Evolutionary conservation across 352 stramenopile species (phyloP), one percentile per base, ranked within the genome.

Genomic region (Peronosclerospora sorghi): DNA sequence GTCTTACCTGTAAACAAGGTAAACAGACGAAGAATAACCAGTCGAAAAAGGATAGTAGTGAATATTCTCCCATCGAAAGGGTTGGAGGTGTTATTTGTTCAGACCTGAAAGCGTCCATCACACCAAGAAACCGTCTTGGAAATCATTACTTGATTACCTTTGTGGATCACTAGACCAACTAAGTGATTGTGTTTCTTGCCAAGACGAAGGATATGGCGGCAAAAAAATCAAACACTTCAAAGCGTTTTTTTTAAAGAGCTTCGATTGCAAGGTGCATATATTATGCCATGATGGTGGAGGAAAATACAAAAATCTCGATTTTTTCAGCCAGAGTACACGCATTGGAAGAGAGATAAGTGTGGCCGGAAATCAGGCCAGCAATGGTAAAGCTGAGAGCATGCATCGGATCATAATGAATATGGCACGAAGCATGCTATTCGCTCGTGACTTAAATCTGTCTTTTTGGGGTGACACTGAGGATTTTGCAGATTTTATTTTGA

Each of bases 401-500:
- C n/a, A n/a, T n/a, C n/a, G n/a, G n/a, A n/a, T 17, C 1, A 23
- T 62, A 0, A 50, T 64, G 41, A 61, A 68, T 30, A 57, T 68
- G 41, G 36, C 51, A 0, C 23, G 59, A 7, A 60, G 51, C 24
- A 60, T 64, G 42, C 27, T 73, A 1, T 73, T 9, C 44, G n/a
- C 32, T 1, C 58, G 45, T 9, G 42, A 51, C 0, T 17, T 69
- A 0, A 40, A 54, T 1, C 18, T n/a, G n/a, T n/a, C n/a, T n/a
- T n/a, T n/a, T n/a, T n/a, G n/a, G n/a, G n/a, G n/a, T n/a, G n/a
- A n/a, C 7, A 51, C 58, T 0, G 59, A 43, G 0, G 40, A 73
- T 9, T 68, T 65, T 15, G 52, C 45, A 0, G 39, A 32, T 0
- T 69, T 65, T 29, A 39, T 73, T 0, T 19, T 68, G 8, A 73